Percentiles rank a stretch among this genome's conserved stretches.
These are phyloP conservation scores for Emergomyces orientalis DNA, from an alignment of 2,329 filamentous ascomycete genomes.

Conservation along the genomic window DNA sequence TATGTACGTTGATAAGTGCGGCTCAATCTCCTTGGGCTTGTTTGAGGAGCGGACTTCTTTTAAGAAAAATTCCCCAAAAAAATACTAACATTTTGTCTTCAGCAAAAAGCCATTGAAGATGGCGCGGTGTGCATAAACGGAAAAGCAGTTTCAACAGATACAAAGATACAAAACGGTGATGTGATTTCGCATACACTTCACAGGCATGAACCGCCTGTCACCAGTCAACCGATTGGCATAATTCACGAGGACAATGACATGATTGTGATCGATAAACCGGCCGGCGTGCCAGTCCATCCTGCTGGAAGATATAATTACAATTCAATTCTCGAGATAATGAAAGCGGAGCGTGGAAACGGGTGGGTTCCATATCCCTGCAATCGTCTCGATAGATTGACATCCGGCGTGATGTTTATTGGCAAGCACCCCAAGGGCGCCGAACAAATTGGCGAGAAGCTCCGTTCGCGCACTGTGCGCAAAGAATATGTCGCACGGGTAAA, in stretches of 20 bases:
- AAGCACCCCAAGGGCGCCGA: conserved; percentile 77
- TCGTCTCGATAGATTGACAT: conserved; percentile 84
- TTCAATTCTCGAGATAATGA: conserved; percentile 87
- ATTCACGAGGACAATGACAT: conserved; percentile 89
- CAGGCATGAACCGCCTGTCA: conserved; percentile 90
- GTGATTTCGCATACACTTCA: conserved; percentile 88
- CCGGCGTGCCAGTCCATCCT: conserved; percentile 88
- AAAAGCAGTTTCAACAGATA: conserved; percentile 56
- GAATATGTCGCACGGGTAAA: conserved; percentile 90
- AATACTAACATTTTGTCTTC: conserved; percentile 5
- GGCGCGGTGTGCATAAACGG: conserved; percentile 77
- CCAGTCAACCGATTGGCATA: conserved; percentile 65
- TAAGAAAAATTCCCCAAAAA: background rate
- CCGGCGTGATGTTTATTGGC: conserved; percentile 95
- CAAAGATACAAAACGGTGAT: conserved; percentile 77
- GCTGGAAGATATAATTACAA: conserved; percentile 95
- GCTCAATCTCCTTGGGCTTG: background rate
- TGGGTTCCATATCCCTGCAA: conserved; percentile 70
- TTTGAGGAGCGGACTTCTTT: background rate
- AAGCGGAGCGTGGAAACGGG: conserved; percentile 54
- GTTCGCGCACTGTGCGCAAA: conserved; percentile 74
- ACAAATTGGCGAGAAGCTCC: conserved; percentile 64
- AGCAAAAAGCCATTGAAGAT: conserved; percentile 65
- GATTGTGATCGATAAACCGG: conserved; percentile 94
- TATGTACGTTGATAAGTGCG: conserved; percentile 50